phyloP scores from a whole-genome alignment of 2,329 filamentous ascomycete species.

The Trichothecium sympodiale region DNA sequence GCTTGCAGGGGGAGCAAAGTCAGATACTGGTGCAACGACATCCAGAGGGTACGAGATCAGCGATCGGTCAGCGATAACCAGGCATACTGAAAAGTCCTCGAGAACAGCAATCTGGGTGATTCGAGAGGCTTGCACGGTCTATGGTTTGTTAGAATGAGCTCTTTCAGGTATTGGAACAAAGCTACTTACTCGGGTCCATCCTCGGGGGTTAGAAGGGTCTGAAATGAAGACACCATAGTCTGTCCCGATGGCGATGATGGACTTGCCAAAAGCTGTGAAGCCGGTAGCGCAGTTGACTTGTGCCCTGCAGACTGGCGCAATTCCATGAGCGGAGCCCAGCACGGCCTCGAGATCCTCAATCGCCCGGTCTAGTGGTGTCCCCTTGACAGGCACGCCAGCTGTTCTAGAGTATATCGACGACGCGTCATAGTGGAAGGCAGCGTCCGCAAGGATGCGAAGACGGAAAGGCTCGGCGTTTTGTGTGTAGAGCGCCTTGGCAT shows the following conservation, averaged over 20 bases:
- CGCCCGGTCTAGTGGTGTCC: slow-evolving; percentile 83
- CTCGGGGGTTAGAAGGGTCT: slow-evolving; percentile 77
- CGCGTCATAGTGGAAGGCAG: slow-evolving; percentile 73
- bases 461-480: slow-evolving; percentile 96
- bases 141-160: slow-evolving; percentile 4
- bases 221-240: slow-evolving; percentile 90
- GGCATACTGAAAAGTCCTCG: slow-evolving; percentile 88
- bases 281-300: slow-evolving; percentile 87
- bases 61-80: slow-evolving; percentile 83
- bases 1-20: slow-evolving; percentile 47
- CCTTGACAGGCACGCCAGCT: slow-evolving; percentile 64
- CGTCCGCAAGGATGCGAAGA: slow-evolving; percentile 82
- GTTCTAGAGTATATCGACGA: slow-evolving; percentile 48
- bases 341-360: slow-evolving; percentile 78
- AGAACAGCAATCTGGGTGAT: slow-evolving; percentile 92
- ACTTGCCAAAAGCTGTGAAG: slow-evolving; percentile 73
- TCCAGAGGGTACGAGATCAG: slow-evolving; percentile 92
- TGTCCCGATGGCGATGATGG: slow-evolving; percentile 88
- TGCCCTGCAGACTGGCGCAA: slow-evolving; percentile 70
- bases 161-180: not conserved
- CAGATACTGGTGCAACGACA: slow-evolving; percentile 56
- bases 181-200: slow-evolving; percentile 70
- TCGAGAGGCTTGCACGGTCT: slow-evolving; percentile 65
- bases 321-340: slow-evolving; percentile 59
- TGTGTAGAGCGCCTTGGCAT: slow-evolving; percentile 76